Base-by-base conservation (phyloP, 202 grass and related monocot species). In the Setaria viridis region DNA sequence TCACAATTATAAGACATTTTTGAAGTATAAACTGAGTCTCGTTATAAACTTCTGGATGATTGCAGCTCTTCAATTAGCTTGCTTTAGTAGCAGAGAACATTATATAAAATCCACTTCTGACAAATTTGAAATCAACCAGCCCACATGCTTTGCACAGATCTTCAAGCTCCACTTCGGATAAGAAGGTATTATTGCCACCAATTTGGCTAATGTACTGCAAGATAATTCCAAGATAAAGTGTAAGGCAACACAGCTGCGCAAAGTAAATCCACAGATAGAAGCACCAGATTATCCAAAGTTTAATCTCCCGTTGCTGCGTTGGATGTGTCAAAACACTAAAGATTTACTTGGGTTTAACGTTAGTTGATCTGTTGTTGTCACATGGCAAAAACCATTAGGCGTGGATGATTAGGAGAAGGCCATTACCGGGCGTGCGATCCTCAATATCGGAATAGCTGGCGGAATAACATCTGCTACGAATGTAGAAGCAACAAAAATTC, bases 1-100 rank as follows among this genome's bases (percentile, higher is more conserved):
- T 54, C 16, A 47, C 7, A 39, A 54, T 37, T 56, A 74, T 53
- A 10, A 1, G 78, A 32, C 2, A 39, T 2, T 42, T 9, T 37
- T 77, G 43, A 43, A 60, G 34, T 20, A 58, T 0, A 53, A 17
- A 32, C 11, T 8, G 8, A 49, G 33, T 62, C 9, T 25, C 7
- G 11, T 4, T 11, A 77, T 16, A 20, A 83, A 37, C 16, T 25
- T 29, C 32, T 4, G 63, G 42, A 73, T 20, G 12, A 39, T 7
- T 11, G 7, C 54, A 3, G 54, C 76, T 53, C 20, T 25, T 74
- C 64, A 14, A 77, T 85, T 90, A 90, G 66, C 54, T 76, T 21
- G 85, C 53, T 89, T 98, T 98, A 72, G 85, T 95, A 39, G 87
- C 95, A 67, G 95, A 93, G 53, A 95, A 89, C 89, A 98, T 95